Percentiles rank a stretch among this genome's conserved stretches.
Conservation (phyloP, 1,139 yeast genomes). For the Geotrichum aggregatum region DNA sequence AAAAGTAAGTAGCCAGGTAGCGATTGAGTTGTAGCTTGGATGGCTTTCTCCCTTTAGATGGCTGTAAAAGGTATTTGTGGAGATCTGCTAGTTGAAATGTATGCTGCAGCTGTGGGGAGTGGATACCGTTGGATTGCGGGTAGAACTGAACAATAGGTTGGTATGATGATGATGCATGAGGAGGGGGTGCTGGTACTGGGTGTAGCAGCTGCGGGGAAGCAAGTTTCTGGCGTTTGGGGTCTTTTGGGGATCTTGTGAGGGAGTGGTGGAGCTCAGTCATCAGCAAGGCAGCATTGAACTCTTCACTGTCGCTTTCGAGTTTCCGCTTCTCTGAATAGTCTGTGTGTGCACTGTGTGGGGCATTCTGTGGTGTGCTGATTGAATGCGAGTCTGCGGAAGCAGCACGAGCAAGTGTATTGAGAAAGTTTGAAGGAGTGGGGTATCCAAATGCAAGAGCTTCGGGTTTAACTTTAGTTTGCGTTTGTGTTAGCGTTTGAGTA, state of each 20-base stretch:
- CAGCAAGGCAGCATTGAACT: constrained; percentile 31
- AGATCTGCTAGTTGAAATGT: constrained; percentile 25
- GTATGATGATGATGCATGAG: neutral
- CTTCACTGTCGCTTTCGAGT: constrained; percentile 22
- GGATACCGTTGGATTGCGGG: constrained; percentile 4
- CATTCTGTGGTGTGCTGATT: constrained; percentile 11
- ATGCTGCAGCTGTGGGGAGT: constrained; percentile 29
- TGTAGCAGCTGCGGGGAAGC: constrained; percentile 13
- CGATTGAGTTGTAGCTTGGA: constrained; percentile 33
- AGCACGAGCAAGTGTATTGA: constrained; percentile 17
- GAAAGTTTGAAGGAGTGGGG: neutral
- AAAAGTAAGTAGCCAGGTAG: constrained; percentile 36
- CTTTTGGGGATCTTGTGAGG: constrained; percentile 3
- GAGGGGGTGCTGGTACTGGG: constrained; percentile 18
- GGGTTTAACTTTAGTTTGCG: neutral
- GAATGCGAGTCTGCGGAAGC: constrained; percentile 16
- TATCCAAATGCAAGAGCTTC: constrained; percentile 4
- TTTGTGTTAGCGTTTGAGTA: neutral
- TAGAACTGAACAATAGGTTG: constrained; percentile 1
- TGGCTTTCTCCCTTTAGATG: constrained; percentile 24
- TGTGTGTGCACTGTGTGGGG: no score
- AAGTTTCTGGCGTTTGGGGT: constrained; percentile 2
- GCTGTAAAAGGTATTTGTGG: constrained; percentile 20
- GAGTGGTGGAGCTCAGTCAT: constrained; percentile 34
- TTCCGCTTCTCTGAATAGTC: constrained; percentile 2